These are phyloP conservation scores for Cryphonectria naterciae DNA, from an alignment of 2,329 filamentous ascomycete species.

Conservation along the genomic window DNA sequence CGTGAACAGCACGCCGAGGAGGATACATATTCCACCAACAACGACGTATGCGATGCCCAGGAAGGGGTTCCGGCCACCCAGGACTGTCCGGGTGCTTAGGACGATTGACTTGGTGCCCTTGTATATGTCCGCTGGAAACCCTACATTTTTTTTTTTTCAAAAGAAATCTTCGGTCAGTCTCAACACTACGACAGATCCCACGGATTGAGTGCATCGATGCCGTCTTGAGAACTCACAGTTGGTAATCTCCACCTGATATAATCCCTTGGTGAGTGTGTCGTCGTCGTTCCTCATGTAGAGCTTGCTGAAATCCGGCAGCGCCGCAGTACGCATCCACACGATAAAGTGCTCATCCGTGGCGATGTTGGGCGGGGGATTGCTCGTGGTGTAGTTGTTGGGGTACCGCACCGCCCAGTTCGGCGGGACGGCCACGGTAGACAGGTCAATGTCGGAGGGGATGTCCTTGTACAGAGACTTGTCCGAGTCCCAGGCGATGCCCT, in stretches of 20 bases:
- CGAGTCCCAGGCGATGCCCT: slow-evolving; percentile 83
- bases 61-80: slow-evolving; percentile 95
- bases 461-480: slow-evolving; percentile 78
- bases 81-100: slow-evolving; percentile 86
- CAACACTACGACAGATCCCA: background rate
- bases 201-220: background rate
- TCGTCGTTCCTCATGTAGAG: slow-evolving; percentile 82
- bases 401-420: slow-evolving; percentile 82
- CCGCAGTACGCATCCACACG: slow-evolving; percentile 98
- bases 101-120: slow-evolving; percentile 88
- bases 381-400: slow-evolving; percentile 68
- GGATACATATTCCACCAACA: slow-evolving; percentile 88
- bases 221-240: slow-evolving; percentile 66
- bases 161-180: slow-evolving; percentile 30
- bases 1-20: slow-evolving; percentile 87
- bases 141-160: no score
- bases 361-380: slow-evolving; percentile 71
- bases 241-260: slow-evolving; percentile 76
- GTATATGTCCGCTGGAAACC: slow-evolving; percentile 78
- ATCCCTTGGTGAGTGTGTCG: slow-evolving; percentile 67
- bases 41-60: slow-evolving; percentile 95
- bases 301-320: slow-evolving; percentile 93
- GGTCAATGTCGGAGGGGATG: slow-evolving; percentile 62
- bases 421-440: slow-evolving; percentile 72
- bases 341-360: slow-evolving; percentile 83